Evolutionary conservation across 768 basidiomycete genomes (phyloP).

Genomic region (Baorangia bicolor): DNA sequence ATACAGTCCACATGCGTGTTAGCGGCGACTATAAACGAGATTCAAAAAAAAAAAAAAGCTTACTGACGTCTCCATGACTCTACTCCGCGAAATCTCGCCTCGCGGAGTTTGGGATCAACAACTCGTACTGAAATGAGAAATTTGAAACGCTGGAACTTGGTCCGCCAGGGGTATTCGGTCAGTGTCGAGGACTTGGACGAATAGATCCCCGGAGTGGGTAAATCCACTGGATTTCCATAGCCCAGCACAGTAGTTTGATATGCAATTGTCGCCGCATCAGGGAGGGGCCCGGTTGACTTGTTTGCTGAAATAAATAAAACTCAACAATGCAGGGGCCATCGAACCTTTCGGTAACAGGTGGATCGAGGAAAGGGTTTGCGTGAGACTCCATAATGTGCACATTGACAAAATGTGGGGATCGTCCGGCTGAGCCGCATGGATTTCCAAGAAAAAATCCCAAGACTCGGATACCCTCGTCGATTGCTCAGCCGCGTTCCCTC

Average conservation of each 20-base stretch:
- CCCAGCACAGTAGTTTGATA: background rate
- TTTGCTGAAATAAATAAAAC: background rate
- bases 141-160: background rate
- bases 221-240: background rate
- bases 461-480: background rate
- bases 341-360: background rate
- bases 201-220: background rate
- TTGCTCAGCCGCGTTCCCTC: background rate
- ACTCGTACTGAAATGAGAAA: background rate
- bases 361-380: background rate
- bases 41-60: background rate
- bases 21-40: background rate
- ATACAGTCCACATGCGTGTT: background rate
- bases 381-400: background rate
- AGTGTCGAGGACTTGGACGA: background rate
- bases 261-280: background rate
- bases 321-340: background rate
- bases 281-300: background rate
- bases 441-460: background rate
- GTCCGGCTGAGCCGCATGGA: background rate
- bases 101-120: conserved; percentile 26
- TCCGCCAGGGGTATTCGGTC: background rate
- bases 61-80: background rate
- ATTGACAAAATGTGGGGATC: background rate
- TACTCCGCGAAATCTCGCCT: conserved; percentile 23